These are phyloP conservation scores for Apophysomyces elegans DNA, from an alignment of 371 early-diverging fungal species.

Conservation along the genomic window DNA sequence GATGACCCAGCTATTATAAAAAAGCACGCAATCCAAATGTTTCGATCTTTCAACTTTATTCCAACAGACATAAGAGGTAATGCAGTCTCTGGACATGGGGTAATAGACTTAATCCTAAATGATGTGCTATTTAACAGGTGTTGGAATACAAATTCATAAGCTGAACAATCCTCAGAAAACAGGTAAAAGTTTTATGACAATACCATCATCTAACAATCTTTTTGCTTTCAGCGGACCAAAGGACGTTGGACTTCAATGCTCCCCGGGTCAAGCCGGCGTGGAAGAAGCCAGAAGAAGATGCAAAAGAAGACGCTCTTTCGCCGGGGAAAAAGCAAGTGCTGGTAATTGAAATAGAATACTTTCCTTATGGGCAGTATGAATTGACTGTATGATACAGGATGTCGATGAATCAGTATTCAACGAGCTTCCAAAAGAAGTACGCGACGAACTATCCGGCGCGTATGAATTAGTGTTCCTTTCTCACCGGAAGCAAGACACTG, in stretches of 20 bases:
- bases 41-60: constrained; percentile 49
- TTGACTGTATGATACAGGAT: constrained; percentile 1
- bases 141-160: constrained; percentile 71
- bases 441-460: constrained; percentile 23
- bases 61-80: constrained; percentile 64
- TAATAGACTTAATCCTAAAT: neutral
- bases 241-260: neutral
- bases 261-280: neutral
- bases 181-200: neutral
- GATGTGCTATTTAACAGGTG: constrained; percentile 21
- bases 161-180: constrained; percentile 35
- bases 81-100: neutral
- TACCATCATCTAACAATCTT: neutral
- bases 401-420: constrained; percentile 29
- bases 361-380: neutral
- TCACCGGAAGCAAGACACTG: too few relatives aligned
- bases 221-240: neutral
- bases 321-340: constrained; percentile 18
- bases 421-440: constrained; percentile 32
- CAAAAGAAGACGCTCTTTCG: neutral
- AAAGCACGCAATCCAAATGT: constrained; percentile 43
- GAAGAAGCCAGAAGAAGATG: constrained; percentile 16
- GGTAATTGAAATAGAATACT: neutral
- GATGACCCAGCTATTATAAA: constrained; percentile 51
- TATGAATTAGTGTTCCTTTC: constrained; percentile 11